Evolutionary conservation across 106 monocot species (phyloP).

Genomic region (Apostasia ramifera): DNA sequence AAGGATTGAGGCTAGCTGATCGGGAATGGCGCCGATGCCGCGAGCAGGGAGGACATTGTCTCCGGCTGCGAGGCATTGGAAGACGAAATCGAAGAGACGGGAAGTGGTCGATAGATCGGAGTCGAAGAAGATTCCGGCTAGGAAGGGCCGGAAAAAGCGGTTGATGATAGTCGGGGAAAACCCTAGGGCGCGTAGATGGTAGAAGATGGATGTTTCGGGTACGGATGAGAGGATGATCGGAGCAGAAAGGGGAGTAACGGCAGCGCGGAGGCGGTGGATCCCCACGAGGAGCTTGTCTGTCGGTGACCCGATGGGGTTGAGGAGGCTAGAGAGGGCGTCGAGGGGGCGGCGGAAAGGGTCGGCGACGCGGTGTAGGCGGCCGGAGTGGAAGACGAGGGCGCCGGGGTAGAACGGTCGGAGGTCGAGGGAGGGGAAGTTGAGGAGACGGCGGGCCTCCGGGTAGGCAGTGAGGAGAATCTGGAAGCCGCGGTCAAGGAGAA

Average conservation of each 20-base stretch:
- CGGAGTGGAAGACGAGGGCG: constrained; percentile 53
- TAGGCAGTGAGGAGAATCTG: constrained; percentile 95
- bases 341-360: constrained; percentile 77
- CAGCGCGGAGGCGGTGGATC: constrained; percentile 39
- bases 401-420: constrained; percentile 79
- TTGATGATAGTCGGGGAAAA: constrained; percentile 65
- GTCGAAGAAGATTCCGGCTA: constrained; percentile 95
- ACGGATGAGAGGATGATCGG: constrained; percentile 30
- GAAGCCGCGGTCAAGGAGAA: constrained; percentile 96
- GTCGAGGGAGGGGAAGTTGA: constrained; percentile 56
- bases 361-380: constrained; percentile 55
- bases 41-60: constrained; percentile 72
- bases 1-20: constrained; percentile 49
- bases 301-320: constrained; percentile 66
- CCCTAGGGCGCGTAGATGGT: constrained; percentile 30
- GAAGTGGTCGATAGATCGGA: constrained; percentile 61
- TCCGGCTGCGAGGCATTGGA: constrained; percentile 77
- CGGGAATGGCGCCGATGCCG: constrained; percentile 69
- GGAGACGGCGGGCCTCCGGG: constrained; percentile 54
- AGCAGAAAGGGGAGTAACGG: constrained; percentile 22
- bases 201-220: constrained; percentile 31
- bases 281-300: constrained; percentile 73
- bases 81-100: constrained; percentile 81
- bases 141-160: constrained; percentile 86
- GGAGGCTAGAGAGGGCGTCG: constrained; percentile 40